Evolutionary conservation across 2,329 filamentous ascomycete species (phyloP).

Genomic region (Epichloe elymi): DNA sequence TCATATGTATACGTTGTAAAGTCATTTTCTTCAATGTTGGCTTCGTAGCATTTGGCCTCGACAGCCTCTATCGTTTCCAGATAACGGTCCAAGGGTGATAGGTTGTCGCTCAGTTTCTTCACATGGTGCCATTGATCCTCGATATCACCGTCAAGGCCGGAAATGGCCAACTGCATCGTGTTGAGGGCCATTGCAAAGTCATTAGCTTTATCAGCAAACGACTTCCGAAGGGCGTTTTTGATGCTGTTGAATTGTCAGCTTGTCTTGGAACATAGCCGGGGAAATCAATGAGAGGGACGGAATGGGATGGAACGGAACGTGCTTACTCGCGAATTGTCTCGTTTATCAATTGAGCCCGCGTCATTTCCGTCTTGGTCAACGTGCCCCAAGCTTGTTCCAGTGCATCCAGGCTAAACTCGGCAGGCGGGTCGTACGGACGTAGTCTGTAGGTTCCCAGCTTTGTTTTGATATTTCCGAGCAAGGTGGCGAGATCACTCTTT

Average conservation of each 20-base stretch:
- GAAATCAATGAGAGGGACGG: background rate
- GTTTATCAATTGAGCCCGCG: constrained; percentile 85
- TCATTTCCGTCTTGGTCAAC: constrained; percentile 73
- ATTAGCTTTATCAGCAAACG: constrained; percentile 96
- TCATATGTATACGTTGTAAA: constrained; percentile 99
- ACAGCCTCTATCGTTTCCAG: constrained; percentile 75
- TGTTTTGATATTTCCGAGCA: constrained; percentile 97
- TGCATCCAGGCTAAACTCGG: constrained; percentile 67
- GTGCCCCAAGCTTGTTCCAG: constrained; percentile 72
- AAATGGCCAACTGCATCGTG: constrained; percentile 87
- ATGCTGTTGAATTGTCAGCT: constrained; percentile 43
- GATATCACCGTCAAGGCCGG: constrained; percentile 90
- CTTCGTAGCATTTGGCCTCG: constrained; percentile 82
- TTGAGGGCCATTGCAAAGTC: constrained; percentile 93
- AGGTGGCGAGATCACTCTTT: constrained; percentile 85
- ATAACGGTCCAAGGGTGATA: constrained; percentile 83
- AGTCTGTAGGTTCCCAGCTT: constrained; percentile 92
- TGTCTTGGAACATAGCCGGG: background rate
- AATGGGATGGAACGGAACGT: background rate
- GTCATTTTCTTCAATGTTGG: constrained; percentile 98
- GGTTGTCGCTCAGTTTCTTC: constrained; percentile 67
- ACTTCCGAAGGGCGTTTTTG: constrained; percentile 84
- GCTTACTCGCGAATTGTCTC: constrained; percentile 88
- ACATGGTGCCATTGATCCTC: constrained; percentile 90
- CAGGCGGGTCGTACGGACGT: constrained; percentile 79